phyloP scores from a whole-genome alignment of 169 alveolate genomes.

The Plasmodium coatneyi region DNA sequence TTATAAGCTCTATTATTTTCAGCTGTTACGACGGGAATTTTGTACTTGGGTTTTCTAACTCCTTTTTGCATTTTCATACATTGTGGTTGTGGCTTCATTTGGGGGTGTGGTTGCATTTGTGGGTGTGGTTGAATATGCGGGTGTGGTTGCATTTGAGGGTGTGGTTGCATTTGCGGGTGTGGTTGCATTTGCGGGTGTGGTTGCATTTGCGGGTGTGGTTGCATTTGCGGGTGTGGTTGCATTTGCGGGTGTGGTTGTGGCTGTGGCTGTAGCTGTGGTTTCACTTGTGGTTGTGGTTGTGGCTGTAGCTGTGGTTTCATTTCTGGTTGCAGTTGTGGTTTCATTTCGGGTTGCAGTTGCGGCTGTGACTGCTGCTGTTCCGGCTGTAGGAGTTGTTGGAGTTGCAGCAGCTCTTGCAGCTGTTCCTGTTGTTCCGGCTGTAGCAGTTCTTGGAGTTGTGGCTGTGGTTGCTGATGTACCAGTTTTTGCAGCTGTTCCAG shows the following conservation, averaged over 20 bases:
- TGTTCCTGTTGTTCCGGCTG: too few species aligned
- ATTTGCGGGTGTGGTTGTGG: background rate
- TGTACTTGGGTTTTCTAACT: background rate
- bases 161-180: background rate
- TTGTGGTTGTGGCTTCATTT: background rate
- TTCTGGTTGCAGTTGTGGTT: background rate
- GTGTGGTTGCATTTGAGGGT: background rate
- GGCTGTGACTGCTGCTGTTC: too few species aligned
- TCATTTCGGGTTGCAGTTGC: background rate
- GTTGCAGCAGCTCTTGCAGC: too few species aligned
- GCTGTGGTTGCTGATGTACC: too few species aligned
- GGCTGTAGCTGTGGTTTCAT: background rate
- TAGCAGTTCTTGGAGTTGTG: too few species aligned
- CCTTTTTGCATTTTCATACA: background rate
- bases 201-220: background rate
- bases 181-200: background rate
- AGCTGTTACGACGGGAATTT: background rate
- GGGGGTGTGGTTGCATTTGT: background rate
- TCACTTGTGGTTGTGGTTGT: background rate
- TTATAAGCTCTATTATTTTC: background rate
- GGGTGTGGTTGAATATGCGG: background rate
- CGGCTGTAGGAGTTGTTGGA: too few species aligned
- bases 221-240: background rate
- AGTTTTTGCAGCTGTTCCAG: too few species aligned
- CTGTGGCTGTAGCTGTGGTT: too few species aligned